Evolutionary conservation across 1,139 yeast species (phyloP).

Genomic region (Kodamaea plutei): DNA sequence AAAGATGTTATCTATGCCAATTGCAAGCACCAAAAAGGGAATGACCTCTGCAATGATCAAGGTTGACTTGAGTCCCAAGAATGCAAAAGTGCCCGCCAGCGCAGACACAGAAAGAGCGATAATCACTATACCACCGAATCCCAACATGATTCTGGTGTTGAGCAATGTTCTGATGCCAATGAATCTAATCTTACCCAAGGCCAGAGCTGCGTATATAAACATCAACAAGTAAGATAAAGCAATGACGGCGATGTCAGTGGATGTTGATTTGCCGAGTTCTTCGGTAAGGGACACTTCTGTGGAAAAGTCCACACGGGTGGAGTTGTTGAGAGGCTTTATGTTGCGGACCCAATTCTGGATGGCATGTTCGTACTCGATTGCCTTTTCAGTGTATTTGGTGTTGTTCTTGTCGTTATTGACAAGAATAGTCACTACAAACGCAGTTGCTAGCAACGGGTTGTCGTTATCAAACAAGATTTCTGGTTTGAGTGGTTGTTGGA

Average conservation of each 20-base stretch:
- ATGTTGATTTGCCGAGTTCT: constrained; percentile 77
- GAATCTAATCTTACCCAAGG: constrained; percentile 50
- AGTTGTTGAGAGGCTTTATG: constrained; percentile 45
- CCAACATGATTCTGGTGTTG: constrained; percentile 68
- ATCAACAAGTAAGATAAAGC: constrained; percentile 75
- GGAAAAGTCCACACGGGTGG: constrained; percentile 65
- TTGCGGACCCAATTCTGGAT: constrained; percentile 54
- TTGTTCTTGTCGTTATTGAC: constrained; percentile 44
- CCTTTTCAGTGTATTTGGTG: constrained; percentile 35
- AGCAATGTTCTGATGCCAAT: constrained; percentile 30
- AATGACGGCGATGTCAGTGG: constrained; percentile 71
- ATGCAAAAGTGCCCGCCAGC: constrained; percentile 78
- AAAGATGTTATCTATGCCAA: constrained; percentile 93
- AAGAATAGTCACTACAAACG: constrained; percentile 73
- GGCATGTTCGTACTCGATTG: constrained; percentile 60
- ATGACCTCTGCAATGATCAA: constrained; percentile 94
- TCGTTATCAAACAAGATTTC: constrained; percentile 56
- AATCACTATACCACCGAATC: constrained; percentile 75
- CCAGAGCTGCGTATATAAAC: constrained; percentile 85
- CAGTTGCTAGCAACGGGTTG: constrained; percentile 56
- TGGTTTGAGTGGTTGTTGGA: constrained; percentile 83
- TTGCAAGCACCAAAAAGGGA: constrained; percentile 89
- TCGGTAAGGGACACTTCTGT: constrained; percentile 82
- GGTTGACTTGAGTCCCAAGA: constrained; percentile 76
- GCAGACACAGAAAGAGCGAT: constrained; percentile 76